Conservation (phyloP, 2,329 filamentous ascomycete genomes). For the Alternaria gaisen region DNA sequence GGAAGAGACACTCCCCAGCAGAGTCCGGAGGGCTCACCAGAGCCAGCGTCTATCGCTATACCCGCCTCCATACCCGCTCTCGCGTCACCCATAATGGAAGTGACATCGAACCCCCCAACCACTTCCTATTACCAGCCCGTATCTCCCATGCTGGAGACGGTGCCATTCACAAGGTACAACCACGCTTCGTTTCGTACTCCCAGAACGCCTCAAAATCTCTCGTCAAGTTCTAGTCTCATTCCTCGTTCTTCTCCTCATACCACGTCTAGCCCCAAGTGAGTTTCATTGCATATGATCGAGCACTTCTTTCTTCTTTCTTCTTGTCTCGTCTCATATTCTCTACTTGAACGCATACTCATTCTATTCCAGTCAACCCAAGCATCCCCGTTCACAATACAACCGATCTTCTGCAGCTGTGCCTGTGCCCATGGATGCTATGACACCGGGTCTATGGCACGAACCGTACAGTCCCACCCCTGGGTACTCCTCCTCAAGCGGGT, state of each 20-base stretch:
- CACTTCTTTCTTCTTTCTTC: constrained; percentile 14
- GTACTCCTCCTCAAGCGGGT: constrained; percentile 47
- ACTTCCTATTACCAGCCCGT: constrained; percentile 30
- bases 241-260: constrained; percentile 43
- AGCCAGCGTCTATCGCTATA: constrained; percentile 20
- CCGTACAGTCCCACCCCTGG: constrained; percentile 41
- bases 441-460: constrained; percentile 36
- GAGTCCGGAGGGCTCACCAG: constrained; percentile 38
- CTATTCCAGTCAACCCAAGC: constrained; percentile 30
- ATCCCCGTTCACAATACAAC: constrained; percentile 15
- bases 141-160: constrained; percentile 38
- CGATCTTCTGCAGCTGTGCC: constrained; percentile 28
- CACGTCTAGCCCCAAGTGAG: constrained; percentile 46
- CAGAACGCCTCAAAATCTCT: constrained; percentile 45
- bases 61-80: constrained; percentile 25
- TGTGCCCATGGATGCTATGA: constrained; percentile 28
- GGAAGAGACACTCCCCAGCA: constrained; percentile 35
- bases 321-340: not conserved
- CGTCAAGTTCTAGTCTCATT: constrained; percentile 39
- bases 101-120: constrained; percentile 26
- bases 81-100: constrained; percentile 22
- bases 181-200: constrained; percentile 50
- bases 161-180: constrained; percentile 49
- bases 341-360: constrained; percentile 1
- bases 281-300: constrained; percentile 38